A percentile compares a stretch with the other conserved stretches of the same genome.
phyloP scores from a whole-genome alignment of 148 eudicot genomes.

The Silene uniflora region DNA sequence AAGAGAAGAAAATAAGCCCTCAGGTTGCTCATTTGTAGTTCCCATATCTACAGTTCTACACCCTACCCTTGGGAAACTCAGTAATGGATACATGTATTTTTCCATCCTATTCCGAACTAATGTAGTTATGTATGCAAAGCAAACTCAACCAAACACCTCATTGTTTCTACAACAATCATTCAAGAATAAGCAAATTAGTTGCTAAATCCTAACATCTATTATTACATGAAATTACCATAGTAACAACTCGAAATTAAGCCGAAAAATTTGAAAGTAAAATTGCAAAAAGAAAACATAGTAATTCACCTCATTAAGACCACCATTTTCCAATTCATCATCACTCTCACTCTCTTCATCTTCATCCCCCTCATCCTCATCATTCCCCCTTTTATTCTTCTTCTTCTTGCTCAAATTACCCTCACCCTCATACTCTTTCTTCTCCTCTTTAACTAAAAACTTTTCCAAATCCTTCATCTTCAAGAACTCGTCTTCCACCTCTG shows the following conservation, averaged over 20 bases:
- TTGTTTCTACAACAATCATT: conserved; percentile 1
- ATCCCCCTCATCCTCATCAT: conserved; percentile 40
- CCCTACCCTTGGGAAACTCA: too few species aligned
- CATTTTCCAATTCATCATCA: conserved; percentile 26
- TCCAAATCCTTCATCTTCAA: conserved; percentile 80
- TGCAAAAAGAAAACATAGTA: neutral
- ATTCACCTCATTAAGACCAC: conserved; percentile 28
- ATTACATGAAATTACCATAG: neutral
- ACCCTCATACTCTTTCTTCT: conserved; percentile 58
- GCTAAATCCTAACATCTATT: neutral
- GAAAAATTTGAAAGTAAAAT: neutral
- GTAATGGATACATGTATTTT: too few species aligned
- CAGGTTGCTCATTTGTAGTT: too few species aligned
- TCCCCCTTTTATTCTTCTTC: conserved; percentile 29
- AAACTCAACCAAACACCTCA: conserved; percentile 6
- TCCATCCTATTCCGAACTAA: neutral
- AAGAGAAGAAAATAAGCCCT: too few species aligned
- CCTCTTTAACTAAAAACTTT: conserved; percentile 58
- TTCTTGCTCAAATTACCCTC: conserved; percentile 27
- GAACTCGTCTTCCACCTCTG: conserved; percentile 76
- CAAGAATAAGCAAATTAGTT: neutral
- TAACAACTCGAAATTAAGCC: neutral
- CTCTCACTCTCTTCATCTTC: conserved; percentile 29
- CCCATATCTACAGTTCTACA: too few species aligned
- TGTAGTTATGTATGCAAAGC: neutral